These are phyloP conservation scores for Eucalyptus coolabah DNA, from an alignment of 345 rosid species.

Conservation along the genomic window DNA sequence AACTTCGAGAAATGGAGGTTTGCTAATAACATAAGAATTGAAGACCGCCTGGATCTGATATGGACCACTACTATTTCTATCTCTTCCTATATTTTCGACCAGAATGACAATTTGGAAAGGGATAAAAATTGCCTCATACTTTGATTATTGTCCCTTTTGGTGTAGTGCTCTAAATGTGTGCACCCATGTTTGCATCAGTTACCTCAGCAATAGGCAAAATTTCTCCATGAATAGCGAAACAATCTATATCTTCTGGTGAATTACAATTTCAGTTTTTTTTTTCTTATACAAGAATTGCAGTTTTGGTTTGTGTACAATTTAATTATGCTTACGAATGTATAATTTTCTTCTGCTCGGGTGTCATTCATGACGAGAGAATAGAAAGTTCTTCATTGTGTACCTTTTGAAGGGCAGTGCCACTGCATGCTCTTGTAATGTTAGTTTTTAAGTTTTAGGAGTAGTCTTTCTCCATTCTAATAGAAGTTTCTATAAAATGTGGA, in stretches of 20 bases:
- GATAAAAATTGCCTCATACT: background rate
- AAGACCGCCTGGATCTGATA: background rate
- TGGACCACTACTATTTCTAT: background rate
- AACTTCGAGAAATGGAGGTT: background rate
- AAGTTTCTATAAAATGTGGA: background rate
- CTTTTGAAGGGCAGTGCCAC: background rate
- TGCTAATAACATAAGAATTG: background rate
- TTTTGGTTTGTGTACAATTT: background rate
- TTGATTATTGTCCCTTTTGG: background rate
- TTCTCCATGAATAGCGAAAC: background rate
- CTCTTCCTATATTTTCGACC: background rate
- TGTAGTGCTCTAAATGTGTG: background rate
- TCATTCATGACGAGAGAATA: background rate
- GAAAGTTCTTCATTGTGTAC: background rate
- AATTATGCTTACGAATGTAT: background rate
- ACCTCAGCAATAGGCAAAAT: background rate
- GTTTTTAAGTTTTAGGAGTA: background rate
- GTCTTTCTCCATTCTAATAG: background rate
- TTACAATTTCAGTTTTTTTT: background rate
- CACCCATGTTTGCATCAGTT: background rate
- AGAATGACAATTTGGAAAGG: background rate
- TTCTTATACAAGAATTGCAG: background rate
- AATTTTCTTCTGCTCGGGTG: background rate
- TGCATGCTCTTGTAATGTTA: background rate
- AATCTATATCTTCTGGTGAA: background rate